Percentiles rank a stretch among this genome's conserved stretches.
Evolutionary conservation across 208 protist genomes (phyloP).

Genomic region (Angomonas desouzai): DNA sequence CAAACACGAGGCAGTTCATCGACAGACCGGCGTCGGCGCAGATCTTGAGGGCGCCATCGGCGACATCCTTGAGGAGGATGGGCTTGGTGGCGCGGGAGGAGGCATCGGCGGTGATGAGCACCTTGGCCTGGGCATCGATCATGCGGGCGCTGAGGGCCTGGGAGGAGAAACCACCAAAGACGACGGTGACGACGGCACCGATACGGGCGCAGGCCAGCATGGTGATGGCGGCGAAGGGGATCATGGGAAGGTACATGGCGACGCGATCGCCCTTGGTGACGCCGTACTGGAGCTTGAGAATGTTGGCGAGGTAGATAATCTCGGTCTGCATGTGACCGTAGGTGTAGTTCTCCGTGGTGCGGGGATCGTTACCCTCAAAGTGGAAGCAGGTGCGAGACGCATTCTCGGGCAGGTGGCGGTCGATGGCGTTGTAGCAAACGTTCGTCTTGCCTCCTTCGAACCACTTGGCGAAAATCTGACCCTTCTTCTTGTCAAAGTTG

Average conservation of each 20-base stretch:
- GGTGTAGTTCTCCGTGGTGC: conserved; percentile 49
- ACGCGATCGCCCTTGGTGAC: conserved; percentile 93
- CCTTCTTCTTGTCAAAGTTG: conserved; percentile 78
- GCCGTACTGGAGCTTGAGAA: conserved; percentile 82
- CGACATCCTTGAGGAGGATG: conserved; percentile 88
- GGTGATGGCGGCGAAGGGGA: conserved; percentile 80
- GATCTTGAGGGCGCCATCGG: conserved; percentile 64
- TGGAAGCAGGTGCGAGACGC: conserved; percentile 80
- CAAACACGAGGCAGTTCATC: conserved; percentile 45
- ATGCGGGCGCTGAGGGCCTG: conserved; percentile 58
- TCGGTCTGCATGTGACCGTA: conserved; percentile 83
- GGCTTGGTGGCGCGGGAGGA: conserved; percentile 81
- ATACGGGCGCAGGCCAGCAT: conserved; percentile 99
- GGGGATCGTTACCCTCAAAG: conserved; percentile 84
- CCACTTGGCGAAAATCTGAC: conserved; percentile 69
- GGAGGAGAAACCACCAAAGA: conserved; percentile 84
- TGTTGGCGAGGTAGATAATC: conserved; percentile 86
- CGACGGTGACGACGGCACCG: conserved; percentile 84
- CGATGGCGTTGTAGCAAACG: conserved; percentile 90
- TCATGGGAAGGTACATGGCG: conserved; percentile 97
- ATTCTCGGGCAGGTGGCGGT: conserved; percentile 69
- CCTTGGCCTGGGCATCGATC: conserved; percentile 45
- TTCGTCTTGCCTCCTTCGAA: conserved; percentile 79
- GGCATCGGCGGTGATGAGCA: conserved; percentile 82
- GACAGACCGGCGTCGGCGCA: conserved; percentile 24